Percentiles rank a stretch among this genome's conserved stretches.
Evolutionary conservation across 495 filamentous ascomycete genomes (phyloP).

Genomic region (Neurospora sp.): DNA sequence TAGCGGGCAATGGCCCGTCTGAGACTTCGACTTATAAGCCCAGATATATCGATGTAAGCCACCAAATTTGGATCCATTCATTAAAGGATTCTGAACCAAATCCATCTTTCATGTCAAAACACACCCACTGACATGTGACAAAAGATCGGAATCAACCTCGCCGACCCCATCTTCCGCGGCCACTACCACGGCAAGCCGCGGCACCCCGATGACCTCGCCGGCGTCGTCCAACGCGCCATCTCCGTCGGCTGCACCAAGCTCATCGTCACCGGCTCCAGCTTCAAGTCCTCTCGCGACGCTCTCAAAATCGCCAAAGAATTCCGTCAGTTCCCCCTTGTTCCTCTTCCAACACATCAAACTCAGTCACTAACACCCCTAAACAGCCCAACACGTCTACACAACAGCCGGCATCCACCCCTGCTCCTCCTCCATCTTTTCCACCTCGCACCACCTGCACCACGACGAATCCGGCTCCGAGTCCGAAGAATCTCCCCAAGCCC

Average conservation of each 20-base stretch:
- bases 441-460: slow-evolving; percentile 45
- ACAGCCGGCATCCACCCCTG: slow-evolving; percentile 95
- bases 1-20: background rate
- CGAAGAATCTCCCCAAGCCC: background rate
- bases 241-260: slow-evolving; percentile 76
- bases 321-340: slow-evolving; percentile 9
- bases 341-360: too few species aligned
- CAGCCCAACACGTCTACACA: slow-evolving; percentile 48
- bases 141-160: slow-evolving; percentile 84
- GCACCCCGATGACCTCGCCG: slow-evolving; percentile 69
- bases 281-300: slow-evolving; percentile 65
- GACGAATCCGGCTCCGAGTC: slow-evolving; percentile 26
- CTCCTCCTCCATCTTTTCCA: slow-evolving; percentile 55
- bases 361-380: too few species aligned
- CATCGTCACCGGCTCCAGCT: slow-evolving; percentile 87
- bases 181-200: slow-evolving; percentile 71
- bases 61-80: too few species aligned
- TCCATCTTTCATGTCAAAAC: too few species aligned
- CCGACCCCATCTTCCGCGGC: slow-evolving; percentile 77
- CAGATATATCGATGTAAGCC: slow-evolving; percentile 54
- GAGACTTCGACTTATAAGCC: slow-evolving; percentile 25
- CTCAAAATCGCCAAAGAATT: slow-evolving; percentile 62
- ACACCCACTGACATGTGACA: background rate
- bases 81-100: too few species aligned
- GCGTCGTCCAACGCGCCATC: slow-evolving; percentile 64